Evolutionary conservation across 1,139 yeast species (phyloP).

Genomic region (Suhomyces maxii): DNA sequence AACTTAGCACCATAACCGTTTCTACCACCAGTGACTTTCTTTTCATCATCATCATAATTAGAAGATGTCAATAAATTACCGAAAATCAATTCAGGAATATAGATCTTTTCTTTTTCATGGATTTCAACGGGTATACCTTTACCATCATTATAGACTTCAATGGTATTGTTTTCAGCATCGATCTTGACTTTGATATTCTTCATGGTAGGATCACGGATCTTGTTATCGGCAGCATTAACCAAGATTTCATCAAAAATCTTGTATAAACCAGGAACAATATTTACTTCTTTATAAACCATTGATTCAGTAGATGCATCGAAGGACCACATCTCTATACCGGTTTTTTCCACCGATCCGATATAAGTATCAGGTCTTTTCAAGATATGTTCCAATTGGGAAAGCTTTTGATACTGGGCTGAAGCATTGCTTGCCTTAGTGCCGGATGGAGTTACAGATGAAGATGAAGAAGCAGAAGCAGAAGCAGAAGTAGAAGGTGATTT

Average conservation of each 20-base stretch:
- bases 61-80: constrained; percentile 95
- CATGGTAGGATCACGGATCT: constrained; percentile 92
- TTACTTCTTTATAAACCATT: constrained; percentile 71
- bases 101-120: constrained; percentile 87
- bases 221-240: constrained; percentile 98
- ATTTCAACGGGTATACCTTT: constrained; percentile 94
- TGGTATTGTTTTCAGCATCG: constrained; percentile 69
- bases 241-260: constrained; percentile 96
- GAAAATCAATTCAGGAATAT: constrained; percentile 94
- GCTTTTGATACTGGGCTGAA: constrained; percentile 87
- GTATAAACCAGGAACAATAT: constrained; percentile 91
- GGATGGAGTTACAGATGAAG: background rate
- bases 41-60: constrained; percentile 92
- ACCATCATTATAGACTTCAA: constrained; percentile 90
- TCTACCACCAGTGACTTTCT: constrained; percentile 98
- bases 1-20: constrained; percentile 97
- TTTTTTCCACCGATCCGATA: constrained; percentile 89
- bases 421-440: constrained; percentile 22
- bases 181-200: constrained; percentile 78
- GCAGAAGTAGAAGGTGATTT: background rate
- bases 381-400: constrained; percentile 94
- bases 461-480: background rate
- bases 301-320: constrained; percentile 67
- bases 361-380: constrained; percentile 97
- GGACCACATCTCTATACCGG: constrained; percentile 84